phyloP scores from a whole-genome alignment of 768 basidiomycete species.

The Calocybe gangraenosa region DNA sequence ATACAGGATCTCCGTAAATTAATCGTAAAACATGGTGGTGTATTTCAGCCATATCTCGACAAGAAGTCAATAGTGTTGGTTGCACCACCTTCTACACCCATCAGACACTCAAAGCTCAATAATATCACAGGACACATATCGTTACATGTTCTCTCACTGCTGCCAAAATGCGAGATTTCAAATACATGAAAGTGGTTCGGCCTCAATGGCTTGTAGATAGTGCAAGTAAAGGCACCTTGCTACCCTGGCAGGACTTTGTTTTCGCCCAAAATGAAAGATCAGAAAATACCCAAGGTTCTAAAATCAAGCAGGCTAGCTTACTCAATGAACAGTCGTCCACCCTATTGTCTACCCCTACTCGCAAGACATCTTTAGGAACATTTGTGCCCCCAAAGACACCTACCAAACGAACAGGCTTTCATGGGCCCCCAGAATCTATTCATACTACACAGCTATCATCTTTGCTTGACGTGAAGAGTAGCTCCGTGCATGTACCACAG shows the following conservation, averaged over 20 bases:
- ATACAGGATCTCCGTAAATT: constrained; percentile 79
- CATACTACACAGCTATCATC: too few species aligned
- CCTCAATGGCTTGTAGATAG: constrained; percentile 90
- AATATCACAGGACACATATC: constrained; percentile 70
- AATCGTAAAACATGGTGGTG: constrained; percentile 79
- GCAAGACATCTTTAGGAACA: too few species aligned
- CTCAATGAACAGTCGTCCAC: constrained; percentile 13
- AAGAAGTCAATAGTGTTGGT: constrained; percentile 64
- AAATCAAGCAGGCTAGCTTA: constrained; percentile 33
- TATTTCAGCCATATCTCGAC: constrained; percentile 81
- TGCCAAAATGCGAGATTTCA: constrained; percentile 84
- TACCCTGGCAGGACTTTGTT: constrained; percentile 79
- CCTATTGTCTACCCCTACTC: too few species aligned
- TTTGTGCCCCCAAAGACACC: too few species aligned
- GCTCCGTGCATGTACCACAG: too few species aligned
- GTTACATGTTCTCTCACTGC: constrained; percentile 89
- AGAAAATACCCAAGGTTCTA: constrained; percentile 47
- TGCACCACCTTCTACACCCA: too few species aligned
- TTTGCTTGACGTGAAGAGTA: too few species aligned
- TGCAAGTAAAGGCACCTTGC: constrained; percentile 55
- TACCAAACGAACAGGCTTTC: too few species aligned
- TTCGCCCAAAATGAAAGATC: constrained; percentile 46
- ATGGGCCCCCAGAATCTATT: too few species aligned
- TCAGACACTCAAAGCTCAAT: not conserved
- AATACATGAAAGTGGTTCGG: constrained; percentile 83